These are phyloP conservation scores for Pythium vanterpoolii DNA, from an alignment of 352 stramenopile genomes.

Conservation along the genomic window DNA sequence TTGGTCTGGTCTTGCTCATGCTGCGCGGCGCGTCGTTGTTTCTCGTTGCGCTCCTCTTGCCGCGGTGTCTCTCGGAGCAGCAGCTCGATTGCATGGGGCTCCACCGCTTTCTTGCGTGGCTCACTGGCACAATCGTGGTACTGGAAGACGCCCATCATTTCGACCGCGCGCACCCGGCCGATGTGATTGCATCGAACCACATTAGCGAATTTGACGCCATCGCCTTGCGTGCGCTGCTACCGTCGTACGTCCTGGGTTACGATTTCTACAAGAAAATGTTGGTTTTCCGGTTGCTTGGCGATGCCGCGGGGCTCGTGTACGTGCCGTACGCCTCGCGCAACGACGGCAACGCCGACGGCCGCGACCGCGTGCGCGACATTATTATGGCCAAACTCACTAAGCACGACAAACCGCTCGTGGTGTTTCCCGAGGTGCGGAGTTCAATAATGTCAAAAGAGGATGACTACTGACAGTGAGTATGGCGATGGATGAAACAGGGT, in stretches of 20 bases:
- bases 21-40: constrained; percentile 37
- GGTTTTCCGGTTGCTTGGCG: constrained; percentile 56
- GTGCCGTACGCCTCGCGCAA: constrained; percentile 64
- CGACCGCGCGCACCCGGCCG: constrained; percentile 15
- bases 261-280: constrained; percentile 86
- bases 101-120: constrained; percentile 31
- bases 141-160: constrained; percentile 42
- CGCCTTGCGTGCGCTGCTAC: constrained; percentile 36
- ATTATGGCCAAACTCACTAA: constrained; percentile 53
- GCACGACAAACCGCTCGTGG: constrained; percentile 47
- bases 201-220: constrained; percentile 74
- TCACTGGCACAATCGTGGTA: constrained; percentile 47
- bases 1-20: constrained; percentile 47
- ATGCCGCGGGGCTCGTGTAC: constrained; percentile 64
- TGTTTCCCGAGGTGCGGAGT: constrained; percentile 62
- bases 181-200: constrained; percentile 72
- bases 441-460: too few species aligned
- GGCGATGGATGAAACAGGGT: constrained; percentile 34
- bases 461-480: constrained; percentile 1
- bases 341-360: constrained; percentile 42
- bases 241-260: constrained; percentile 64
- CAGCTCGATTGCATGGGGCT: constrained; percentile 48
- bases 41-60: constrained; percentile 41
- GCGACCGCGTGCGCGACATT: constrained; percentile 56
- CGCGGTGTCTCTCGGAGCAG: constrained; percentile 36